These are phyloP conservation scores for Cyphellophora attinorum DNA, from an alignment of 2,329 filamentous ascomycete genomes.

Conservation along the genomic window DNA sequence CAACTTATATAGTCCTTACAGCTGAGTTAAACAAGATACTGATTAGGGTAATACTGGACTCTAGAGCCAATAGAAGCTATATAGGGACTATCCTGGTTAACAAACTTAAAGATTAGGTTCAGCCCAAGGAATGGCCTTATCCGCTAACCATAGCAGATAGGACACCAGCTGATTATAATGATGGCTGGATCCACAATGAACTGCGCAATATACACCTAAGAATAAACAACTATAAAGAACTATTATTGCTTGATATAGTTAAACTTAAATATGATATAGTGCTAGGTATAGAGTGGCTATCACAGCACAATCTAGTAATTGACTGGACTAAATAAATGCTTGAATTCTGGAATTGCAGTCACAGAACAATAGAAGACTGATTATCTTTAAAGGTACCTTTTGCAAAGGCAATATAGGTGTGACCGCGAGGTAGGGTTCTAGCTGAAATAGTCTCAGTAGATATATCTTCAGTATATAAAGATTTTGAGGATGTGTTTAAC, in stretches of 20 bases:
- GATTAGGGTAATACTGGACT: not conserved
- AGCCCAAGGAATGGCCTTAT: not conserved
- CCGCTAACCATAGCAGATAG: not conserved
- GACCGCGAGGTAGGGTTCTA: not conserved
- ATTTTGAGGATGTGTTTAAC: not conserved
- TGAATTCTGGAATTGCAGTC: constrained; percentile 1
- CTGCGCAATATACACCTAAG: not conserved
- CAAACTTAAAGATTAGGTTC: not conserved
- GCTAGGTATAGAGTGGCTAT: not conserved
- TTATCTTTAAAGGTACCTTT: not conserved
- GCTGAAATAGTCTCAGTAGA: not conserved
- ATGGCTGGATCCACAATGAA: not conserved
- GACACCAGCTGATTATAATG: not conserved
- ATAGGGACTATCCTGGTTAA: not conserved
- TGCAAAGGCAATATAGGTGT: constrained; percentile 1
- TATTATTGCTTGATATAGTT: not conserved
- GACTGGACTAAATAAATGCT: not conserved
- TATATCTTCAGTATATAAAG: not conserved
- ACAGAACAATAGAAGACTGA: not conserved
- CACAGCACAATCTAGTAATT: constrained; percentile 1
- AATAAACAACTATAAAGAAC: not conserved
- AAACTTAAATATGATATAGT: not conserved
- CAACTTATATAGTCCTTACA: not conserved
- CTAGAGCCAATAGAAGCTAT: not conserved
- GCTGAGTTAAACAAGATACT: not conserved